Evolutionary conservation across 2,329 filamentous ascomycete genomes (phyloP).

Genomic region (Talaromyces sp.): DNA sequence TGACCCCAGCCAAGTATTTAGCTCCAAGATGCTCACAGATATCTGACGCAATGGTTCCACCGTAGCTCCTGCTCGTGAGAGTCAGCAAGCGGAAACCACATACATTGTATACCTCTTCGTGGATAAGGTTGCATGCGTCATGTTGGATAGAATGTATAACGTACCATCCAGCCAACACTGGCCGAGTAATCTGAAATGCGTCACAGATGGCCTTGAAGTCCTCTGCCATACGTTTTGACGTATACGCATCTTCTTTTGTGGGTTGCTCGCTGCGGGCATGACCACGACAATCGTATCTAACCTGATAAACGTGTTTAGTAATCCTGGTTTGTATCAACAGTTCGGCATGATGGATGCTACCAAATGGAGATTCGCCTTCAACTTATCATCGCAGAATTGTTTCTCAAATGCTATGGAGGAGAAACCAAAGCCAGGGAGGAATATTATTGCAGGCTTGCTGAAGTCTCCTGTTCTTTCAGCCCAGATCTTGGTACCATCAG

Average conservation of each 20-base stretch:
- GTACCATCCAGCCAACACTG: not conserved
- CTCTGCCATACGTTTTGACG: not conserved
- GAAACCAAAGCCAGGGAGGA: not conserved
- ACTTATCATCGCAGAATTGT: not conserved
- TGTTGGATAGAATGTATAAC: not conserved
- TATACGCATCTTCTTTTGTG: not conserved
- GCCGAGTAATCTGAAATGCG: not conserved
- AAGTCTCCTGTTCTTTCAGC: not conserved
- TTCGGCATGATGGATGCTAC: not conserved
- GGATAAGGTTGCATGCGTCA: not conserved
- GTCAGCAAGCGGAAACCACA: not conserved
- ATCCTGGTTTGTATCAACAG: too few species aligned
- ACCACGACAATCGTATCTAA: not conserved
- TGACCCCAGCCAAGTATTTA: not conserved
- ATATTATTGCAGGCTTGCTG: not conserved
- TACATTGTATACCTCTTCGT: too few species aligned
- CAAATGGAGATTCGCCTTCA: not conserved
- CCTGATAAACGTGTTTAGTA: not conserved
- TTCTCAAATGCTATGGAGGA: not conserved
- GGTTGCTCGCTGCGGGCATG: constrained; percentile 1
- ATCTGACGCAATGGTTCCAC: not conserved
- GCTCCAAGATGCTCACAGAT: constrained; percentile 1
- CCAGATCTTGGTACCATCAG: not conserved
- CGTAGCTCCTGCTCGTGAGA: not conserved
- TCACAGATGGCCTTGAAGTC: not conserved